A percentile compares a stretch with the other conserved stretches of the same genome.
phyloP scores from a whole-genome alignment of 306 rosid genomes.

The Trifolium repens region DNA sequence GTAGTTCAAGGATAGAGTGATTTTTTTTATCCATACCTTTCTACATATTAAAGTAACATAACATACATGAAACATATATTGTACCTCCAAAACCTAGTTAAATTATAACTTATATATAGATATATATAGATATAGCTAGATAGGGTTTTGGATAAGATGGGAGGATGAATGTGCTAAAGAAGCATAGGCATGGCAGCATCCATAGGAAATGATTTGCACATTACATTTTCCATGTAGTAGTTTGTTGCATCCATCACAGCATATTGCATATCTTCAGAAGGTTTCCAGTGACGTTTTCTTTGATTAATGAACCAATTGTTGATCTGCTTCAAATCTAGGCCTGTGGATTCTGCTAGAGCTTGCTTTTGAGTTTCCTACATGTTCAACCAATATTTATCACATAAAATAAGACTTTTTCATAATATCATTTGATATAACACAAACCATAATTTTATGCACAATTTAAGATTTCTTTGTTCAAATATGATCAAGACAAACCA shows the following conservation, averaged over 20 bases:
- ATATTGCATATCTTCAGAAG: slow-evolving; percentile 96
- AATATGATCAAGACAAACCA: neutral
- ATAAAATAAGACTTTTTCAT: neutral
- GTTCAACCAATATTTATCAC: neutral
- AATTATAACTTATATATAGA: slow-evolving; percentile 1
- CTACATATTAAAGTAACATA: slow-evolving; percentile 3
- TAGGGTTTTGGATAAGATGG: slow-evolving; percentile 26
- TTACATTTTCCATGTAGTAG: slow-evolving; percentile 77
- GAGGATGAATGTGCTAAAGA: slow-evolving; percentile 23
- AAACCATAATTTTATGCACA: too few relatives aligned
- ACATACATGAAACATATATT: slow-evolving; percentile 33
- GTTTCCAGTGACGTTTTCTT: slow-evolving; percentile 96
- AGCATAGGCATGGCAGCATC: slow-evolving; percentile 58
- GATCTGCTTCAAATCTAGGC: slow-evolving; percentile 93
- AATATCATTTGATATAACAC: too few relatives aligned
- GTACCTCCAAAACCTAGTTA: slow-evolving; percentile 8
- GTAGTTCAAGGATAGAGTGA: slow-evolving; percentile 1
- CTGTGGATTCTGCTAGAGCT: slow-evolving; percentile 87
- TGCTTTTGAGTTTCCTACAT: slow-evolving; percentile 86
- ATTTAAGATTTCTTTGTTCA: neutral
- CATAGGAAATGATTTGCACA: slow-evolving; percentile 83
- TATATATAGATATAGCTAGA: neutral
- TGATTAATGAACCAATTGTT: slow-evolving; percentile 98
- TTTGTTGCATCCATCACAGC: slow-evolving; percentile 92
- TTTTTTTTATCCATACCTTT: slow-evolving; percentile 15